Evolutionary conservation across 176 grass and related monocot species (phyloP).

Genomic region (Raddia guianensis): DNA sequence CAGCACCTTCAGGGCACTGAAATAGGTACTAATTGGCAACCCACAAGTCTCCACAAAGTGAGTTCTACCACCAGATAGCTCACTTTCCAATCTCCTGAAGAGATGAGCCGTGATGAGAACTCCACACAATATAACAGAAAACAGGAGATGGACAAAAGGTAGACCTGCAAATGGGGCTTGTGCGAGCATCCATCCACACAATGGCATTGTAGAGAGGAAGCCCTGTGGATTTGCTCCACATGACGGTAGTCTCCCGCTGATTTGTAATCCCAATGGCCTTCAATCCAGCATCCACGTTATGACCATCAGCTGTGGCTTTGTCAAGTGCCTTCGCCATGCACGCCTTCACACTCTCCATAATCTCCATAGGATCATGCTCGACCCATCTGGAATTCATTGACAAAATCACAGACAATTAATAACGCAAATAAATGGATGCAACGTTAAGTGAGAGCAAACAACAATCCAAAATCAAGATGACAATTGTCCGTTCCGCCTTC

Average conservation of each 20-base stretch:
- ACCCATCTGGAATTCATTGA: conserved; percentile 68
- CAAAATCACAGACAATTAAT: background rate
- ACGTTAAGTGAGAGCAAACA: background rate
- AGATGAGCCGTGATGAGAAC: background rate
- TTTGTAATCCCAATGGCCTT: conserved; percentile 89
- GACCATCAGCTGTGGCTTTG: conserved; percentile 58
- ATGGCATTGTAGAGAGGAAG: conserved; percentile 86
- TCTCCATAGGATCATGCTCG: conserved; percentile 96
- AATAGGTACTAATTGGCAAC: conserved; percentile 91
- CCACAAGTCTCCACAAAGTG: conserved; percentile 85
- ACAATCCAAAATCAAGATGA: background rate
- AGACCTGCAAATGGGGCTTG: conserved; percentile 80
- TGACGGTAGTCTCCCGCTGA: conserved; percentile 90
- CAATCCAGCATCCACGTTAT: conserved; percentile 60
- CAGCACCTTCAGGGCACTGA: conserved; percentile 83
- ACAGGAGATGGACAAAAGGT: background rate
- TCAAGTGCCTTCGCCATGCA: conserved; percentile 67
- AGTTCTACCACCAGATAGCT: conserved; percentile 67
- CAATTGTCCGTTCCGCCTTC: background rate
- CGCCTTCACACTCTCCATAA: conserved; percentile 66
- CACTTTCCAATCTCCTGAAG: conserved; percentile 78
- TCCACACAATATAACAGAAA: background rate
- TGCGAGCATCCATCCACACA: conserved; percentile 98
- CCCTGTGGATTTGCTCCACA: conserved; percentile 94
- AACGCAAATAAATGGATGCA: background rate